Conservation (phyloP, 2,329 filamentous ascomycete species). For the Sporothrix inflata region DNA sequence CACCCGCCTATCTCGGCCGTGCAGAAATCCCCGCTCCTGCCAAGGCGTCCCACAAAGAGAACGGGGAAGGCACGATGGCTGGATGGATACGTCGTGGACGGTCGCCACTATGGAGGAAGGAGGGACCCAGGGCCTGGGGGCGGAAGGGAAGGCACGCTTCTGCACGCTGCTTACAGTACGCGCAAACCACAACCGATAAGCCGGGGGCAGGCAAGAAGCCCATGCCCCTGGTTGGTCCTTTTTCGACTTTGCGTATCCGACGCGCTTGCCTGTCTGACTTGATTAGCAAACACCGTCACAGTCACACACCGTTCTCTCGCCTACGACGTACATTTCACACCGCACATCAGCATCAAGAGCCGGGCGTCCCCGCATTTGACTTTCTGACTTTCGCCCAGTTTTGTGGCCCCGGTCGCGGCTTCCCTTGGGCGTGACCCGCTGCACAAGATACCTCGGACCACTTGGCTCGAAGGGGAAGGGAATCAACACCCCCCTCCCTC, state of each 20-base stretch:
- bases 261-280: not conserved
- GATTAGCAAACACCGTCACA: not conserved
- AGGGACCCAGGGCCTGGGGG: not conserved
- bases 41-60: not conserved
- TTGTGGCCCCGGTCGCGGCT: not conserved
- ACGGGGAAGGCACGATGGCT: slow-evolving; percentile 14
- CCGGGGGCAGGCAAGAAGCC: too few relatives aligned
- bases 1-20: slow-evolving; percentile 17
- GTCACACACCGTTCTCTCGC: slow-evolving; percentile 3
- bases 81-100: not conserved
- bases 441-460: not conserved
- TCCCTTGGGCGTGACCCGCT: slow-evolving; percentile 1
- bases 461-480: slow-evolving; percentile 25
- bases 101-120: not conserved
- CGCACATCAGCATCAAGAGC: not conserved
- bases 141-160: slow-evolving; percentile 1
- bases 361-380: slow-evolving; percentile 17
- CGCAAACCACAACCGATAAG: too few relatives aligned
- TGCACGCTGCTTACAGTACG: not conserved
- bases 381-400: not conserved
- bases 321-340: not conserved
- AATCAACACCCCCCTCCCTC: slow-evolving; percentile 16
- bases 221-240: too few relatives aligned
- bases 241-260: not conserved
- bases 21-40: slow-evolving; percentile 13